Evolutionary conservation across 768 basidiomycete species (phyloP).

Genomic region (Termitomyces sp.): DNA sequence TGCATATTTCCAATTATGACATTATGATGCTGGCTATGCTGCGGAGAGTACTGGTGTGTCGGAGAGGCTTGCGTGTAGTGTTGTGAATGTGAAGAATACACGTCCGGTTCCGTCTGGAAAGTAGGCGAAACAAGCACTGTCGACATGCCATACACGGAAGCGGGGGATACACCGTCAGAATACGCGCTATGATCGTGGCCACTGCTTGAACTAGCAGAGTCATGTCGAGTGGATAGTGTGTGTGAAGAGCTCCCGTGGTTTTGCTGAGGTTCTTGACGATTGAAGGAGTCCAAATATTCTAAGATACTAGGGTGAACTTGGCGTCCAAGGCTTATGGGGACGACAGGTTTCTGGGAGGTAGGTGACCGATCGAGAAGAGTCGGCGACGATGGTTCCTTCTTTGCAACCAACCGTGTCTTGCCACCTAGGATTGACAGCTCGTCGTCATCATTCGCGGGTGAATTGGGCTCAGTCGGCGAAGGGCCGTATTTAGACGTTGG

Average conservation of each 20-base stretch:
- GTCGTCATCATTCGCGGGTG: conserved; percentile 50
- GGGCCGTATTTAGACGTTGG: conserved; percentile 34
- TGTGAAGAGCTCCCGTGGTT: conserved; percentile 10
- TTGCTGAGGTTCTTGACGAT: conserved; percentile 21
- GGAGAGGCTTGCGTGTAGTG: conserved; percentile 16
- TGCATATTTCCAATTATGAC: conserved; percentile 10
- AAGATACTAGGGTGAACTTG: conserved; percentile 58
- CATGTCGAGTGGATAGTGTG: conserved; percentile 2
- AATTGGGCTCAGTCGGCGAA: conserved; percentile 29
- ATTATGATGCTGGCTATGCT: conserved; percentile 17
- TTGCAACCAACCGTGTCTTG: conserved; percentile 58
- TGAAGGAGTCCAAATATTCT: conserved; percentile 66
- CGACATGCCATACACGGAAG: conserved; percentile 44
- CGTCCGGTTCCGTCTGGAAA: conserved; percentile 28
- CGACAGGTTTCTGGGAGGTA: conserved; percentile 64
- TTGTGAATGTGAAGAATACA: conserved; percentile 28
- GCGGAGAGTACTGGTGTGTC: conserved; percentile 8
- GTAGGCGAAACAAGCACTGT: conserved; percentile 26
- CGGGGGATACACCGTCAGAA: conserved; percentile 33
- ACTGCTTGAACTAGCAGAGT: conserved; percentile 9
- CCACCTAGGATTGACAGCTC: conserved; percentile 62
- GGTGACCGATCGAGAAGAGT: conserved; percentile 61
- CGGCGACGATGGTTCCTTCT: conserved; percentile 55
- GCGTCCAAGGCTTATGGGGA: conserved; percentile 57
- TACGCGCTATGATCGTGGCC: conserved; percentile 8